Percentiles rank a stretch among this genome's conserved stretches.
These are phyloP conservation scores for Mycena rosella DNA, from an alignment of 768 basidiomycete species.

Conservation along the genomic window DNA sequence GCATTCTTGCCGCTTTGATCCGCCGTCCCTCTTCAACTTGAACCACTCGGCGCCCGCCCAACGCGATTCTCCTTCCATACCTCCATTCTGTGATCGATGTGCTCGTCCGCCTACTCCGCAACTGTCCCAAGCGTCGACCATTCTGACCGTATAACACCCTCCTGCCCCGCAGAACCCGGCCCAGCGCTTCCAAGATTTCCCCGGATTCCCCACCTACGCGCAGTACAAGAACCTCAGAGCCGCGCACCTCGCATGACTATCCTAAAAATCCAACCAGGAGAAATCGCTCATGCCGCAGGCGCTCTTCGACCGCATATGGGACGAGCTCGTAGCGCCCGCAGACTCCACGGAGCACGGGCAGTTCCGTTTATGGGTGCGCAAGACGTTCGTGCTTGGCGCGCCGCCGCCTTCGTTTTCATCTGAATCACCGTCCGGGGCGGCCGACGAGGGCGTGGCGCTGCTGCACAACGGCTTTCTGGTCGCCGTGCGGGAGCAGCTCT, in stretches of 20 bases:
- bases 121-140: not conserved
- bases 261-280: constrained; percentile 48
- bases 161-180: too few species aligned
- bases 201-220: constrained; percentile 3
- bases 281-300: constrained; percentile 81
- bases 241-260: not conserved
- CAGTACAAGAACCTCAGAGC: not conserved
- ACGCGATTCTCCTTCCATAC: not conserved
- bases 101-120: not conserved
- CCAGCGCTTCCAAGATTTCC: not conserved
- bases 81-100: not conserved
- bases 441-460: constrained; percentile 57
- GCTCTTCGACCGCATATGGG: constrained; percentile 81
- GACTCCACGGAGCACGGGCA: constrained; percentile 46
- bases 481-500: constrained; percentile 83
- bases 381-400: not conserved
- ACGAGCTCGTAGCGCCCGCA: constrained; percentile 59
- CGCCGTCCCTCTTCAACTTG: too few species aligned
- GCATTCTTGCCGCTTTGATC: too few species aligned
- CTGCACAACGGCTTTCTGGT: constrained; percentile 81
- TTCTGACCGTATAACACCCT: too few species aligned
- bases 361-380: not conserved
- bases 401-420: not conserved
- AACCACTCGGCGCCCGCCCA: not conserved
- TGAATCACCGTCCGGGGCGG: too few species aligned